These are phyloP conservation scores for Coniochaeta pulveracea DNA, from an alignment of 2,329 filamentous ascomycete species.

Conservation along the genomic window DNA sequence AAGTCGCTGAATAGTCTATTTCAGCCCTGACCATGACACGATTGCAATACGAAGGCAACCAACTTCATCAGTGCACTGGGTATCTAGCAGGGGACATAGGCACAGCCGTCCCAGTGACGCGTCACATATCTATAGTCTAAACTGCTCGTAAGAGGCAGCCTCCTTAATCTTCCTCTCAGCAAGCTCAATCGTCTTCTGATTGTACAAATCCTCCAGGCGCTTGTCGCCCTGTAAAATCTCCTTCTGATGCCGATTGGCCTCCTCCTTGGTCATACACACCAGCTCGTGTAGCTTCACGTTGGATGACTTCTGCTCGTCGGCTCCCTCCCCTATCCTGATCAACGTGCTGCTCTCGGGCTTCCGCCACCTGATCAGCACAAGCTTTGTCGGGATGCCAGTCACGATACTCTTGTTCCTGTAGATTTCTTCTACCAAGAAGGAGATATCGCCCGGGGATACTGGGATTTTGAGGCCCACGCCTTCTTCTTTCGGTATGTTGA, in stretches of 20 bases:
- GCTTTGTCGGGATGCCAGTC: conserved; percentile 67
- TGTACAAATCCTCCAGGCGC: conserved; percentile 62
- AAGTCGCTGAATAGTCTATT: no score
- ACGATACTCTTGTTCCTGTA: conserved; percentile 74
- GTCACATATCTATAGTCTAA: conserved; percentile 15
- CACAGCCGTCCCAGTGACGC: no score
- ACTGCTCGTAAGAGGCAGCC: conserved; percentile 48
- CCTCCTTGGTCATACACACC: conserved; percentile 89
- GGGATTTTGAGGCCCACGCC: conserved; percentile 68
- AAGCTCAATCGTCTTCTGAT: conserved; percentile 49
- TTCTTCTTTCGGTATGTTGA: conserved; percentile 33
- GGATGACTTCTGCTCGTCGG: conserved; percentile 69
- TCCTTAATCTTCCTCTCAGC: conserved; percentile 60
- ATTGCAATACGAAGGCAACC: no score
- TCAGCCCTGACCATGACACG: no score
- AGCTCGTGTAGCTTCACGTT: conserved; percentile 57
- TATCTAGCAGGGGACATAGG: no score
- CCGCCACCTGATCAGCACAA: conserved; percentile 73
- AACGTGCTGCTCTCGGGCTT: conserved; percentile 49
- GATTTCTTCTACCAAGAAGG: conserved; percentile 82
- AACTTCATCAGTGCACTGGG: no score
- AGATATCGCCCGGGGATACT: conserved; percentile 67
- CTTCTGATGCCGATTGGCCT: conserved; percentile 69
- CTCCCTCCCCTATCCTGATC: conserved; percentile 47
- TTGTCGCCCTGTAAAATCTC: conserved; percentile 63